Percentiles rank a stretch among this genome's conserved stretches.
Evolutionary conservation across 2,329 filamentous ascomycete genomes (phyloP).

Genomic region (Stachybotrys echinatus): DNA sequence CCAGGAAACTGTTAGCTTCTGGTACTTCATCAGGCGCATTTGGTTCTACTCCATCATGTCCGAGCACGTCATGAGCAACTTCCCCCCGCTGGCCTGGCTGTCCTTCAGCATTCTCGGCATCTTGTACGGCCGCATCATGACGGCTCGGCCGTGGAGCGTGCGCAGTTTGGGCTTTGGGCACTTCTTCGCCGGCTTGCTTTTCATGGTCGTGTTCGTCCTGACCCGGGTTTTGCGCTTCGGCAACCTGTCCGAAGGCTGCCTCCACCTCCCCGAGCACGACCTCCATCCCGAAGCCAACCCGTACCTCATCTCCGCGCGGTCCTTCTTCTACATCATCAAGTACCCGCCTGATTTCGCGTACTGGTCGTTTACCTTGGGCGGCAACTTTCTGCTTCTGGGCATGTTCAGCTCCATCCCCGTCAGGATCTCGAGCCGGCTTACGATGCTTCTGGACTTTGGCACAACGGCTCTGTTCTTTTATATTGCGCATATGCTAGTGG

Average conservation of each 20-base stretch:
- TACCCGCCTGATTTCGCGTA: slow-evolving; percentile 43
- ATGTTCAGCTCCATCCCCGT: slow-evolving; percentile 28
- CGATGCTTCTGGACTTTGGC: slow-evolving; percentile 36
- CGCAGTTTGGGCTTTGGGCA: slow-evolving; percentile 21
- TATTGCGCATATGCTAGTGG: slow-evolving; percentile 28
- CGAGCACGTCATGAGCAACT: slow-evolving; percentile 27
- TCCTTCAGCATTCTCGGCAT: slow-evolving; percentile 40
- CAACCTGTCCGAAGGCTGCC: slow-evolving; percentile 37
- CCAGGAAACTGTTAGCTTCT: slow-evolving; percentile 5
- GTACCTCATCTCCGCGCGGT: slow-evolving; percentile 32
- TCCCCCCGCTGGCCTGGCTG: slow-evolving; percentile 41
- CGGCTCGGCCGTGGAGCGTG: slow-evolving; percentile 23
- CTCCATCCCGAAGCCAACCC: slow-evolving; percentile 26
- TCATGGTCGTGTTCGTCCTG: slow-evolving; percentile 31
- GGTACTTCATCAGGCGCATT: slow-evolving; percentile 23
- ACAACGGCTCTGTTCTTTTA: slow-evolving; percentile 43
- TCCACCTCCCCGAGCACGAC: slow-evolving; percentile 31
- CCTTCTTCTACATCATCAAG: slow-evolving; percentile 42
- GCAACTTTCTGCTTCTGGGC: slow-evolving; percentile 32
- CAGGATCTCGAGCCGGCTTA: slow-evolving; percentile 20
- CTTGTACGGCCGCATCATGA: slow-evolving; percentile 34
- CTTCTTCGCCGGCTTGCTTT: slow-evolving; percentile 17
- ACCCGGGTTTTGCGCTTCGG: slow-evolving; percentile 36
- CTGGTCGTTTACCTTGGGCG: slow-evolving; percentile 33
- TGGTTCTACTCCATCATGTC: slow-evolving; percentile 33